Evolutionary conservation across 176 grass and related monocot genomes (phyloP), one percentile per base, ranked within the genome.

Genomic region (Ensete glaucum): DNA sequence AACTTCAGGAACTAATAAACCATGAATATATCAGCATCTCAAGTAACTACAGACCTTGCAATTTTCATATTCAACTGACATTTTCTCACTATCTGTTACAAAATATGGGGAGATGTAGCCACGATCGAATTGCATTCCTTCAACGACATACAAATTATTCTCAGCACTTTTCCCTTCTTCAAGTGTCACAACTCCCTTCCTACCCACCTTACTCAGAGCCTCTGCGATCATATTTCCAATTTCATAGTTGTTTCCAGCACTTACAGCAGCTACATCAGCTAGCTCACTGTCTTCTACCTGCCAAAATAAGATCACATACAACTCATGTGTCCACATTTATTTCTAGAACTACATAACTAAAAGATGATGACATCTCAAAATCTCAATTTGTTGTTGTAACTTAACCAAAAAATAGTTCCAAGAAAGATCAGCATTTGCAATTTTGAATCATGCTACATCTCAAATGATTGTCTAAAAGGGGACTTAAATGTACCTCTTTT

Each of bases 41-140:
- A 10, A n/a, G 23, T 56, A 49, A 77, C 7, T 72, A 54, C 10
- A 15, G 78, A 92, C 92, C 87, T 96, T 96, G 89, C 92, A 96
- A 80, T 96, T 96, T 69, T 96, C 92, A 19, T 96, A 96, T 76
- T 96, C 92, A 0, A 79, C 83, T 9, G 85, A 34, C 89, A 96
- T 96, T 86, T 96, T 96, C 76, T 96, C 92, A 55, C 89, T 96
- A 56, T 96, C 92, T 25, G 92, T 96, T 14, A 96, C 92, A 55
- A 96, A 96, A 66, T 96, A 96, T 25, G 92, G 92, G 53, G 92
- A 96, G 74, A 96, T 96, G 73, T 96, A 96, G 25, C 92, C 92
- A 77, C 89, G 89, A 12, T 96, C 92, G 85, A 96, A 96, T 48
- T 96, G 92, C 92, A 96, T 96, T 85, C 92, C 92, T 66, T 96